Evolutionary conservation across 495 filamentous ascomycete species (phyloP).

Genomic region (Penicillium canariense): DNA sequence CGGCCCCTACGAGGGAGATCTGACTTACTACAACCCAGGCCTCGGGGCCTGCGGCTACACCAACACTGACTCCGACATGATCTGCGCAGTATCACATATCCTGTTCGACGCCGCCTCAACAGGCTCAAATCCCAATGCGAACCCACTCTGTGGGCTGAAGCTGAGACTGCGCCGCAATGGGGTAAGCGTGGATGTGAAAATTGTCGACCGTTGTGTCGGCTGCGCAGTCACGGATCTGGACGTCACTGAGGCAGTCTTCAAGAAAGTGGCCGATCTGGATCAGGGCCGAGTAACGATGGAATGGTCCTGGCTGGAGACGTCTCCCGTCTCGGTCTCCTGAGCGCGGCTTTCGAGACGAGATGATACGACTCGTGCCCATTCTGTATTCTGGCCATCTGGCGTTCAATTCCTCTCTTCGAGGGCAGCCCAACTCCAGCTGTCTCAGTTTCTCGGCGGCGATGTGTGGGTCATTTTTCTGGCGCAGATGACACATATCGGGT

Average conservation of each 20-base stretch:
- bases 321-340: conserved; percentile 20
- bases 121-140: conserved; percentile 62
- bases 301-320: conserved; percentile 63
- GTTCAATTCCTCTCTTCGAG: conserved; percentile 70
- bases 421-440: conserved; percentile 60
- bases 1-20: conserved; percentile 57
- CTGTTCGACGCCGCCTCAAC: conserved; percentile 61
- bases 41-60: conserved; percentile 70
- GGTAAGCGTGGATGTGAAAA: conserved; percentile 60
- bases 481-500: conserved; percentile 73
- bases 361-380: not conserved
- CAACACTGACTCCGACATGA: conserved; percentile 48
- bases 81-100: conserved; percentile 65
- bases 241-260: conserved; percentile 60
- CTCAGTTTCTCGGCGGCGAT: conserved; percentile 67
- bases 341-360: not conserved
- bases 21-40: conserved; percentile 68
- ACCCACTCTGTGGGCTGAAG: conserved; percentile 66
- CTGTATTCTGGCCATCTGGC: conserved; percentile 64
- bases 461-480: conserved; percentile 89
- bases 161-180: conserved; percentile 55
- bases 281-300: conserved; percentile 59
- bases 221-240: conserved; percentile 67
- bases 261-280: conserved; percentile 51
- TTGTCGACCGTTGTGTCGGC: conserved; percentile 73